A percentile compares a stretch with the other conserved stretches of the same genome.
Conservation (phyloP, 148 eudicot genomes). For the Drosera capensis region DNA sequence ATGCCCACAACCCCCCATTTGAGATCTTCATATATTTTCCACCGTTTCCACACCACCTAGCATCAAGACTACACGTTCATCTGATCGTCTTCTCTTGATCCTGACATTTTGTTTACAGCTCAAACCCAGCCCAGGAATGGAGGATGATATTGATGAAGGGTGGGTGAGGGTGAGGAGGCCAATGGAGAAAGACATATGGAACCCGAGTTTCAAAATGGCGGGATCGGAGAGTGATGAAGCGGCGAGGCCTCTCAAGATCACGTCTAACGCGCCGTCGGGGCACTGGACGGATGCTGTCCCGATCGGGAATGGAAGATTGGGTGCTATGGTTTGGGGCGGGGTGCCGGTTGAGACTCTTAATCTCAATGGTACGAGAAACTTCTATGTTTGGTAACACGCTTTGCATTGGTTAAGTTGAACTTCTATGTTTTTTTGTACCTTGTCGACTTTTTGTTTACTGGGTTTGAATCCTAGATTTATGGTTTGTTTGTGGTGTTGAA, state of each 20-base stretch:
- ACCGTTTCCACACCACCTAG: too few relatives aligned
- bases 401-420: too few relatives aligned
- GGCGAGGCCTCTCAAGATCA: conserved; percentile 30
- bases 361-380: conserved; percentile 45
- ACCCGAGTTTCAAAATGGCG: conserved; percentile 10
- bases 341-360: conserved; percentile 41
- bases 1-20: too few relatives aligned
- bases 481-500: background rate
- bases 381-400: background rate
- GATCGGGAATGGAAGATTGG: conserved; percentile 73
- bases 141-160: conserved; percentile 16
- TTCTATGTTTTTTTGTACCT: background rate
- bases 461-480: too few relatives aligned
- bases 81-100: too few relatives aligned
- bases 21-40: too few relatives aligned
- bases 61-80: too few relatives aligned
- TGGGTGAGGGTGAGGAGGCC: conserved; percentile 31
- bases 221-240: conserved; percentile 5
- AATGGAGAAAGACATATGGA: conserved; percentile 27
- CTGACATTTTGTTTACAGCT: too few relatives aligned
- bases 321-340: conserved; percentile 77
- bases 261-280: conserved; percentile 40
- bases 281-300: conserved; percentile 92
- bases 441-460: background rate
- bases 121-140: too few relatives aligned